These are phyloP conservation scores for Panicum virgatum DNA, from an alignment of 202 grass and related monocot genomes.

Conservation along the genomic window DNA sequence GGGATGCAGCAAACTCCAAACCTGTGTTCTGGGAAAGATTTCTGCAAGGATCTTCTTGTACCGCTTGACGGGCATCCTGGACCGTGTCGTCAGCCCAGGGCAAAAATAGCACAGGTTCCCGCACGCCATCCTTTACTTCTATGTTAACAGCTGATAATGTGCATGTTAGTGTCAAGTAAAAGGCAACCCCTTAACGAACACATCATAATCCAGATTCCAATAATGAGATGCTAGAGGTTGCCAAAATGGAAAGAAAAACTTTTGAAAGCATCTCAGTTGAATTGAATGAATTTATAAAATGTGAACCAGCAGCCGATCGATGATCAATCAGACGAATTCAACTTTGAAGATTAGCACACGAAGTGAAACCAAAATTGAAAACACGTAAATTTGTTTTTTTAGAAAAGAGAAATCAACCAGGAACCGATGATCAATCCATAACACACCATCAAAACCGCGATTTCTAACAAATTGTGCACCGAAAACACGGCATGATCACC, in stretches of 20 bases:
- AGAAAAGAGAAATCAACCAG: background rate
- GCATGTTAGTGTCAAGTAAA: background rate
- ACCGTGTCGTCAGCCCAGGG: slow-evolving; percentile 67
- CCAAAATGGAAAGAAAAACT: background rate
- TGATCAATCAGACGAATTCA: background rate
- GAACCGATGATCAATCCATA: background rate
- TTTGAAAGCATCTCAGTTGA: background rate
- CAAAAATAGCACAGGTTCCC: slow-evolving; percentile 83
- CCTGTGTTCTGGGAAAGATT: slow-evolving; percentile 89
- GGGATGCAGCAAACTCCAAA: slow-evolving; percentile 22
- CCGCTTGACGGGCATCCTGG: slow-evolving; percentile 88
- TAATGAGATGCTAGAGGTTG: background rate
- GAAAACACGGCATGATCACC: background rate
- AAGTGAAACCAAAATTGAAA: background rate
- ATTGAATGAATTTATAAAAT: too few relatives aligned
- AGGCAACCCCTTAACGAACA: background rate
- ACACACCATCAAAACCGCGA: background rate
- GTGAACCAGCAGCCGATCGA: background rate
- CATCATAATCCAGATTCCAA: background rate
- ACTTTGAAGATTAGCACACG: background rate
- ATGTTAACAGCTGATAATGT: background rate
- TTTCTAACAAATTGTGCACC: background rate
- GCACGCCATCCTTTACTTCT: slow-evolving; percentile 63
- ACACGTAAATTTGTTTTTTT: background rate
- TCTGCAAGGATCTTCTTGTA: slow-evolving; percentile 96